Evolutionary conservation across 2,329 filamentous ascomycete genomes (phyloP).

Genomic region (Aspergillus sergii): DNA sequence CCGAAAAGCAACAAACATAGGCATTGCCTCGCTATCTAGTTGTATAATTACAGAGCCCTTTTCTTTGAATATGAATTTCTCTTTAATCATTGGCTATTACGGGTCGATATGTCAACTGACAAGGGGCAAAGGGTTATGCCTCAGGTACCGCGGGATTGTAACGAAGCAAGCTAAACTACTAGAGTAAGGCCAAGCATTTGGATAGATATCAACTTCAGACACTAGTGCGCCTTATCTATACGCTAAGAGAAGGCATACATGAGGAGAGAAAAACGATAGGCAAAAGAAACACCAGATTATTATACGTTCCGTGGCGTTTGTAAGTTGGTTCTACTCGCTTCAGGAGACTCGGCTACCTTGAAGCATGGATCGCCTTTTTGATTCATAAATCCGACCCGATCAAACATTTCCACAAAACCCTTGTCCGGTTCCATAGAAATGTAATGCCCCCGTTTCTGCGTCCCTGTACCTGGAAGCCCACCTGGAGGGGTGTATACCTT

Average conservation of each 20-base stretch:
- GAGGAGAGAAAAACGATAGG: not conserved
- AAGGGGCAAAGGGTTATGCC: not conserved
- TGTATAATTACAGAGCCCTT: not conserved
- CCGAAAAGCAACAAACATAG: slow-evolving; percentile 19
- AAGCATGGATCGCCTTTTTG: slow-evolving; percentile 31
- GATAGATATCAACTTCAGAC: not conserved
- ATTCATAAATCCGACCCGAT: slow-evolving; percentile 38
- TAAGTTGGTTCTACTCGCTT: slow-evolving; percentile 8
- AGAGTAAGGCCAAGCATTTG: not conserved
- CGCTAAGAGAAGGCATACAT: not conserved
- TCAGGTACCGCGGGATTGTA: not conserved
- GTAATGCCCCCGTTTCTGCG: slow-evolving; percentile 31
- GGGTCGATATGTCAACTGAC: not conserved
- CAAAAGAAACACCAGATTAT: not conserved
- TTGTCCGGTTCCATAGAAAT: slow-evolving; percentile 33
- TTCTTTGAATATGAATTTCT: not conserved
- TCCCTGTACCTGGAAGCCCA: slow-evolving; percentile 29
- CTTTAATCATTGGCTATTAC: not conserved
- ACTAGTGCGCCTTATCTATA: not conserved
- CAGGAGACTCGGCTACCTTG: slow-evolving; percentile 28
- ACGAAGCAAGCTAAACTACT: not conserved
- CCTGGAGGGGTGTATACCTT: slow-evolving; percentile 49
- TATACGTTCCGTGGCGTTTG: not conserved
- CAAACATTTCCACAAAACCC: slow-evolving; percentile 43
- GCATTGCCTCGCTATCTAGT: not conserved